Base-by-base conservation (phyloP, 345 rosid species). In the Lagerstroemia speciosa region DNA sequence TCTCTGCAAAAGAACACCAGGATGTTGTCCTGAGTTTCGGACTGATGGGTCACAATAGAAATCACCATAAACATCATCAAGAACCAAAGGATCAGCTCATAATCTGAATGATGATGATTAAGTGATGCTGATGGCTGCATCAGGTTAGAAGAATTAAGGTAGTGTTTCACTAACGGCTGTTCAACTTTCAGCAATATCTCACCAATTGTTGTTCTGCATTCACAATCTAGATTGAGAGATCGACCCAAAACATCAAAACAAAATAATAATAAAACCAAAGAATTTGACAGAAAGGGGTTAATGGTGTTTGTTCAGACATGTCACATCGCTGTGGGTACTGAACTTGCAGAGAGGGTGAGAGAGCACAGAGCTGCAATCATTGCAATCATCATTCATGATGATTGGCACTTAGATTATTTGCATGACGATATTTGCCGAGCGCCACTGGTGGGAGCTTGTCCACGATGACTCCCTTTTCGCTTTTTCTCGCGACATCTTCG, bases 181-280 rank as follows among this genome's bases (percentile, higher is more conserved):
- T 69, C 55, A 61, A 69, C 16, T 60, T 58, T 17, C 30, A 60
- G 66, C 33, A 69, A 69, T 61, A 65, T 45, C 48, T 69, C 65
- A 26, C 71, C 71, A 58, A 24, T 62, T 60, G 53, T 29, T 58
- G 58, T 29, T 69, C 63, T 61, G 52, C 65, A 30, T 69, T 69
- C 66, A 8, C 34, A 69, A 60, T 58, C 66, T 31, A 32, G 24
- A 22, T 15, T 31, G 31, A 27, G n/a, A 60, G n/a, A 12, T 64
- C 24, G 68, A 60, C 65, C 26, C 19, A 27, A 34, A n/a, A 63
- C n/a, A n/a, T n/a, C n/a, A 57, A 20, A 45, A 37, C 27, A 12
- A 29, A 38, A 4, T 36, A n/a, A 17, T 34, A 7, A 36, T 63
- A 38, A n/a, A n/a, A 22, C 50, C 62, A 48, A 32, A 57, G 64